Evolutionary conservation across 139 green algal genomes (phyloP).

Genomic region (Chlamydomonas incerta): DNA sequence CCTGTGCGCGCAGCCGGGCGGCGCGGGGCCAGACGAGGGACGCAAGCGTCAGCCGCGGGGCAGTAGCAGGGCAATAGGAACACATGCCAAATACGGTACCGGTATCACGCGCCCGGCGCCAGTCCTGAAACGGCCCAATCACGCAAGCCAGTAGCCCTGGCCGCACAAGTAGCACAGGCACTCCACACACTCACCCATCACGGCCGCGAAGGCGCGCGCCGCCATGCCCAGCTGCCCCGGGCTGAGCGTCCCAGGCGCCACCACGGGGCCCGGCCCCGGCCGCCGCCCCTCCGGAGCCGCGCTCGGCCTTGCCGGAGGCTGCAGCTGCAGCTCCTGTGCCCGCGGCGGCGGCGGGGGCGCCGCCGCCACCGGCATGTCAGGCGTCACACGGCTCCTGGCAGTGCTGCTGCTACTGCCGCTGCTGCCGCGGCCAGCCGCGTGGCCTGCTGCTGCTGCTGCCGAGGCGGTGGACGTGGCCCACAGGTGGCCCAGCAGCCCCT

Average conservation of each 20-base stretch:
- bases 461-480: not conserved
- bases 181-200: slow-evolving; percentile 8
- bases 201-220: not conserved
- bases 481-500: slow-evolving; percentile 28
- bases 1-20: not conserved
- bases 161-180: too few species aligned
- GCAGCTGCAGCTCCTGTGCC: not conserved
- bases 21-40: too few species aligned
- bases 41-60: too few species aligned
- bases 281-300: not conserved
- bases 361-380: too few species aligned
- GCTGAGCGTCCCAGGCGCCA: not conserved
- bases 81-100: too few species aligned
- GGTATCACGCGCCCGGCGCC: too few species aligned
- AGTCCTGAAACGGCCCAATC: too few species aligned
- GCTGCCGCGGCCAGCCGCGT: not conserved
- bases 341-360: not conserved
- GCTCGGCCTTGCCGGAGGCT: too few species aligned
- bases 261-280: not conserved
- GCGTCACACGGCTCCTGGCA: too few species aligned
- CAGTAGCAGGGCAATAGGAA: too few species aligned
- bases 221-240: not conserved
- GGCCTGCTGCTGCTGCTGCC: not conserved
- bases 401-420: not conserved
- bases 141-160: too few species aligned